Percentiles rank a stretch among this genome's conserved stretches.
These are phyloP conservation scores for Russula ochroleuca DNA, from an alignment of 768 basidiomycete species.

Conservation along the genomic window DNA sequence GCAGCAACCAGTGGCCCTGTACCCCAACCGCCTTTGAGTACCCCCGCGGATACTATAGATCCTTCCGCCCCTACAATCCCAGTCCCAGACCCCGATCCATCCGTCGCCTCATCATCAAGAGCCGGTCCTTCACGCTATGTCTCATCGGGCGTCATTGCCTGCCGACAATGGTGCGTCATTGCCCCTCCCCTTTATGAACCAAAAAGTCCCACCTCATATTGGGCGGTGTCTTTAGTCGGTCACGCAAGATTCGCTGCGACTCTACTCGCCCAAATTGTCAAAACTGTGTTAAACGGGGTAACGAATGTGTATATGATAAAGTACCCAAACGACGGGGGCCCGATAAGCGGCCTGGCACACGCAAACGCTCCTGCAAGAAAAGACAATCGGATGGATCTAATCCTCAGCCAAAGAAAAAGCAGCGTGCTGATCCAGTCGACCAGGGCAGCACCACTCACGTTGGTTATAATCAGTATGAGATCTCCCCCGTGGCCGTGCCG, in stretches of 20 bases:
- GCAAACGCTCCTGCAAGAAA: slow-evolving; percentile 83
- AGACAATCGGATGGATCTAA: slow-evolving; percentile 53
- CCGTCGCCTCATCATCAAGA: slow-evolving; percentile 34
- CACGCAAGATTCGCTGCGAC: slow-evolving; percentile 83
- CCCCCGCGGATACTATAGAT: slow-evolving; percentile 19
- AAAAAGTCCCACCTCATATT: slow-evolving; percentile 22
- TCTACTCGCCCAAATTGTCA: slow-evolving; percentile 76
- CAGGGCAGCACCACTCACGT: slow-evolving; percentile 7
- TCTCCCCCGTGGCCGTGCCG: slow-evolving; percentile 17
- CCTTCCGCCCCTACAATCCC: slow-evolving; percentile 21
- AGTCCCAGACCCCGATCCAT: slow-evolving; percentile 19
- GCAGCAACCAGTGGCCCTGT: slow-evolving; percentile 8
- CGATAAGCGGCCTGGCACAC: slow-evolving; percentile 80
- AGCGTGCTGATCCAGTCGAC: slow-evolving; percentile 30
- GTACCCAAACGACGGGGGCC: slow-evolving; percentile 80
- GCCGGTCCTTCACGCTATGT: slow-evolving; percentile 42
- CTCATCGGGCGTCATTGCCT: slow-evolving; percentile 74
- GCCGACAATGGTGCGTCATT: slow-evolving; percentile 69
- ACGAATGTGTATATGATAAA: slow-evolving; percentile 74
- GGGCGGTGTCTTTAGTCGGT: slow-evolving; percentile 50
- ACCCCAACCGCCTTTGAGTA: slow-evolving; percentile 5
- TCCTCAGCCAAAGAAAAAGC: slow-evolving; percentile 35
- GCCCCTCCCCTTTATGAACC: slow-evolving; percentile 35
- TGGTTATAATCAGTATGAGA: slow-evolving; percentile 17
- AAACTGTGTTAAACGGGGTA: slow-evolving; percentile 75